Base-by-base conservation (phyloP, 176 grass and related monocot genomes). In the Aegilops sharonensis region DNA sequence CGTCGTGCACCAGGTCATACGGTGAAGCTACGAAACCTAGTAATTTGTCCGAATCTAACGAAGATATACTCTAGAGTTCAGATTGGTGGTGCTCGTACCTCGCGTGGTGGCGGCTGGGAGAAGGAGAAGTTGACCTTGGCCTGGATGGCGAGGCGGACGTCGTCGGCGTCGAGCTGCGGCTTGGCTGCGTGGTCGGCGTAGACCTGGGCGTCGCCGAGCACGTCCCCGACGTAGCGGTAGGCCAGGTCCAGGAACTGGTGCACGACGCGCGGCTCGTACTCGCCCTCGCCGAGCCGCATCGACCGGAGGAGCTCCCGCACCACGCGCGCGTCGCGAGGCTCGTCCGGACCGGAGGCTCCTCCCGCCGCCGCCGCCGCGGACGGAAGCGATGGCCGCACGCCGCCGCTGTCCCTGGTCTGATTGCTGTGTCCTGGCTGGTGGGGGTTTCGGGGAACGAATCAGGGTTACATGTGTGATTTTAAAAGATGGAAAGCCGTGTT, bases 101-200 rank as follows among this genome's bases (percentile, higher is more conserved):
- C 94, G 75, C 97, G 94, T 67, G 97, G 92, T 73, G 97, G 94
- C 25, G 94, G 97, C 85, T 97, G 97, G 54, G 94, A 99, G 83
- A 97, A 99, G 81, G 92, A 97, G 88, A 91, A 94, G 69, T 99
- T 99, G 85, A 96, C 94, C 86, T 96, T 99, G 82, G 92, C 91
- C 87, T 97, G 94, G 62, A 94, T 93, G 63, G 97, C 92, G 36
- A 99, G 91, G 50, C 94, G 81, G 29, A 99, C 85, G 84, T 99
- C 97, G 69, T 99, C 94, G 52, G 97, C 83, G 68, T 99, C 97
- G 64, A 97, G 89, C 82, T 88, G 64, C 18, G 87, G 3, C 89
- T 97, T 99, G 0, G 88, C 90, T 1, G 97, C 97, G 81, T 99
- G 97, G 12, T 99, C 97, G 27, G 97, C 90, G 62, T 99, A 99